Evolutionary conservation across 2,329 filamentous ascomycete species (phyloP).

Genomic region (Emydomyces testavorans): DNA sequence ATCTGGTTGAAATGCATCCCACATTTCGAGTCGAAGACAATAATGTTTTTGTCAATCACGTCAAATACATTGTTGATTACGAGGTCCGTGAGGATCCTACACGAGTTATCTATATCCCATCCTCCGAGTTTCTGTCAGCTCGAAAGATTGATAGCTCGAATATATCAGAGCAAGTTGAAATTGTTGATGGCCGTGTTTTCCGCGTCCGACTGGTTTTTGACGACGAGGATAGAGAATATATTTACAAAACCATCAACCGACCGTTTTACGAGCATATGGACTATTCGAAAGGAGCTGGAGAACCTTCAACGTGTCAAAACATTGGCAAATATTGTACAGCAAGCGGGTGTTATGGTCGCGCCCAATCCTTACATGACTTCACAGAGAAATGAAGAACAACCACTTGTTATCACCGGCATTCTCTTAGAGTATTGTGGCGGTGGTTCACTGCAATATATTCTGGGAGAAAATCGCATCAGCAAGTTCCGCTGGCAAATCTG

Average conservation of each 20-base stretch:
- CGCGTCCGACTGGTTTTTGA: background rate
- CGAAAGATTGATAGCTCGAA: slow-evolving; percentile 12
- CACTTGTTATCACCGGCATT: slow-evolving; percentile 14
- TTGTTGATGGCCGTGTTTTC: slow-evolving; percentile 6
- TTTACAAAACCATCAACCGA: slow-evolving; percentile 15
- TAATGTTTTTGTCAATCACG: background rate
- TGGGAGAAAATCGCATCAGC: background rate
- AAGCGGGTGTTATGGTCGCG: slow-evolving; percentile 15
- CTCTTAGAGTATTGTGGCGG: slow-evolving; percentile 18
- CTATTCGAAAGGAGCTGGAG: slow-evolving; percentile 16
- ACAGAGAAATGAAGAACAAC: slow-evolving; percentile 1
- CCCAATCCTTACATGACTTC: slow-evolving; percentile 5
- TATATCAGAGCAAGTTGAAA: slow-evolving; percentile 4
- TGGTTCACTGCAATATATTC: slow-evolving; percentile 15
- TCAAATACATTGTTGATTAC: background rate
- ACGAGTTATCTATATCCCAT: slow-evolving; percentile 5
- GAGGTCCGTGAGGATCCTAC: slow-evolving; percentile 2
- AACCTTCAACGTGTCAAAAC: slow-evolving; percentile 15
- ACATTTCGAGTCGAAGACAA: no score
- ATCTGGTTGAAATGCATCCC: background rate
- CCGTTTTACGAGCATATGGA: slow-evolving; percentile 17
- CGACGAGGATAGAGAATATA: slow-evolving; percentile 1
- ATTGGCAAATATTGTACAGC: slow-evolving; percentile 16
- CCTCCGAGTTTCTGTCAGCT: slow-evolving; percentile 13
- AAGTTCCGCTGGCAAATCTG: slow-evolving; percentile 8